These are phyloP conservation scores for Articulospora tetracladia DNA, from an alignment of 495 filamentous ascomycete species.

Conservation along the genomic window DNA sequence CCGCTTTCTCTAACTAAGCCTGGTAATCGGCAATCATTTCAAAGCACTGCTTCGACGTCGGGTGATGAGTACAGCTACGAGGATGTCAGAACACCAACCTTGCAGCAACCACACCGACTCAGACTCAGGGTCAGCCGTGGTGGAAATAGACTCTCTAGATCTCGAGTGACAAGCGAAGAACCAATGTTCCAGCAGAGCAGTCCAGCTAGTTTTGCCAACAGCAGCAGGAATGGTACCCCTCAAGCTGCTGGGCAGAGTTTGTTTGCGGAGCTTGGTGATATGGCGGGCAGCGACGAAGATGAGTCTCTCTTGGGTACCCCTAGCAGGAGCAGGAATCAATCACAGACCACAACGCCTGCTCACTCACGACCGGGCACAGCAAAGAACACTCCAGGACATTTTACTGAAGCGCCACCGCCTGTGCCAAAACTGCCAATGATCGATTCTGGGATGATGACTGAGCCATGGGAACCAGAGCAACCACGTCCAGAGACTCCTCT, in stretches of 20 bases:
- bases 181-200: conserved; percentile 41
- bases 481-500: conserved; percentile 16
- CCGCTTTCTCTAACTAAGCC: conserved; percentile 27
- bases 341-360: conserved; percentile 35
- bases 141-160: conserved; percentile 55
- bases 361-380: conserved; percentile 29
- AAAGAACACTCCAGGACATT: conserved; percentile 47
- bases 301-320: conserved; percentile 25
- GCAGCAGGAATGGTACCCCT: conserved; percentile 44
- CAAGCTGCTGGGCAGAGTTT: conserved; percentile 69
- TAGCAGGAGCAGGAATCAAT: conserved; percentile 38
- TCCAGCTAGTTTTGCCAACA: conserved; percentile 51
- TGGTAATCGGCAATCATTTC: conserved; percentile 61
- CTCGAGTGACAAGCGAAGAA: conserved; percentile 53
- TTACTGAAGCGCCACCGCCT: conserved; percentile 47
- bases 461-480: conserved; percentile 45
- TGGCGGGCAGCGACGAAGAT: conserved; percentile 61
- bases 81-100: conserved; percentile 35
- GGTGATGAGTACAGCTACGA: conserved; percentile 70
- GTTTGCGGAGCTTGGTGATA: conserved; percentile 82
- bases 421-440: conserved; percentile 55
- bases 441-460: conserved; percentile 86
- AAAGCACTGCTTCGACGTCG: conserved; percentile 88
- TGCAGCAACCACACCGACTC: conserved; percentile 59
- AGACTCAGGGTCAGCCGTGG: conserved; percentile 66